Conservation (phyloP, 176 grass and related monocot genomes). For the Eleusine indica region DNA sequence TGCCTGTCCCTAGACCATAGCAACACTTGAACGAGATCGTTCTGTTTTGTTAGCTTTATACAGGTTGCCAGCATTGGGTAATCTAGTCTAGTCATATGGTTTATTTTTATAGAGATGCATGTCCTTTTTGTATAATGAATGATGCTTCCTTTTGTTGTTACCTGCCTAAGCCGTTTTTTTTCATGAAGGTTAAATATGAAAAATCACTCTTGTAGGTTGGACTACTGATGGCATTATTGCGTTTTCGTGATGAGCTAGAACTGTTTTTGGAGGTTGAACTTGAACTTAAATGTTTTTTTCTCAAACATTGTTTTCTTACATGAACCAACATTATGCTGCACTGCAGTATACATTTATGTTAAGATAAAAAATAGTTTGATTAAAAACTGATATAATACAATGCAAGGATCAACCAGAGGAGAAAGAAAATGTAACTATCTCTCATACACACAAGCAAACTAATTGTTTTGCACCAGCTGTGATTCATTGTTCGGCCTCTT, state of each 20-base stretch:
- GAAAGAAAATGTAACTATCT: too few species aligned
- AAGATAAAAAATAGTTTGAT: too few species aligned
- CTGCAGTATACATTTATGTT: too few species aligned
- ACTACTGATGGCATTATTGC: background rate
- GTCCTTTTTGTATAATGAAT: background rate
- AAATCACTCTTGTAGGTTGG: slow-evolving; percentile 16
- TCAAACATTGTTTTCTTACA: background rate
- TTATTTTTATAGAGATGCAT: background rate
- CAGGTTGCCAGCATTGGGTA: background rate
- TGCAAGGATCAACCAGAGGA: too few species aligned
- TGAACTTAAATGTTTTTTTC: slow-evolving; percentile 18
- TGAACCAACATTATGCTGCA: too few species aligned
- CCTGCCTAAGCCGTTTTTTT: background rate
- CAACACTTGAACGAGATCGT: too few species aligned
- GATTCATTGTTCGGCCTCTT: too few species aligned
- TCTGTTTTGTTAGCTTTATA: too few species aligned
- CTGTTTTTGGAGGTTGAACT: slow-evolving; percentile 47
- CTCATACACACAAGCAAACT: too few species aligned
- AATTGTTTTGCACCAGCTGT: too few species aligned
- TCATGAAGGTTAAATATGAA: background rate
- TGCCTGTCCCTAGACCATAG: too few species aligned
- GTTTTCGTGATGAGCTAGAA: background rate
- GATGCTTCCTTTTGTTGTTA: background rate
- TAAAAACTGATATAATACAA: too few species aligned
- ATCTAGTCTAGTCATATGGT: background rate